Percentiles rank a stretch among this genome's conserved stretches.
Evolutionary conservation across 108 stramenopile genomes (phyloP).

Genomic region (Pinguiococcus pyrenoidosus): DNA sequence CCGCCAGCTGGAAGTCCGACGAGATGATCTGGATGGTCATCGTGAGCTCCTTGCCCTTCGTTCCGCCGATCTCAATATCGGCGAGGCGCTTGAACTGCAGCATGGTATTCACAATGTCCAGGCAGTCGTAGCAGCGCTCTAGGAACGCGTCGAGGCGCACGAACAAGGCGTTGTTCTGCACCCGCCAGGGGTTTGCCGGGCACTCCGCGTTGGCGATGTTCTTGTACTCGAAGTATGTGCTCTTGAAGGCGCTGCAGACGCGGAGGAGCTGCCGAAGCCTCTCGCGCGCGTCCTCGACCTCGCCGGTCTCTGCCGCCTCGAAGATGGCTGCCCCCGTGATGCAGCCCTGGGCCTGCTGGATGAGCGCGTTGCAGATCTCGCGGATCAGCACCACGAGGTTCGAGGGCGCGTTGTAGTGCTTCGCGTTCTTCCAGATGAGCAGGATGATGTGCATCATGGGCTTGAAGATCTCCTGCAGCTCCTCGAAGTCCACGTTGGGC

Average conservation of each 20-base stretch:
- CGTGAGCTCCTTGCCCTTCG: constrained; percentile 36
- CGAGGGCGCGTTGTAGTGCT: constrained; percentile 25
- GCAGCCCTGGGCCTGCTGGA: constrained; percentile 5
- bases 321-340: constrained; percentile 16
- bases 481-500: not conserved
- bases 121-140: constrained; percentile 34
- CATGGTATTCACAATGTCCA: constrained; percentile 24
- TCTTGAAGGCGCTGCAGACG: constrained; percentile 25
- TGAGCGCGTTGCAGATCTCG: constrained; percentile 25
- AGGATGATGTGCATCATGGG: constrained; percentile 29
- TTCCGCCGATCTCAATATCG: constrained; percentile 38
- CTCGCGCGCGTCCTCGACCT: constrained; percentile 7
- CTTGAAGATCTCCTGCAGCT: constrained; percentile 4
- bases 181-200: constrained; percentile 29
- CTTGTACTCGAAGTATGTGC: constrained; percentile 29
- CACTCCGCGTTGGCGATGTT: constrained; percentile 18
- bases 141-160: constrained; percentile 29
- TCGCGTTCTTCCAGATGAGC: constrained; percentile 29
- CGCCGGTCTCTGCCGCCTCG: constrained; percentile 22
- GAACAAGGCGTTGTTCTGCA: constrained; percentile 37
- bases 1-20: constrained; percentile 17
- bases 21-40: constrained; percentile 21
- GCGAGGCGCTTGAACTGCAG: constrained; percentile 27
- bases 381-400: constrained; percentile 33
- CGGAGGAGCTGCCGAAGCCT: constrained; percentile 11